Percentiles rank a stretch among this genome's conserved stretches.
Conservation (phyloP, 768 basidiomycete species). For the Sarcodon sp. region DNA sequence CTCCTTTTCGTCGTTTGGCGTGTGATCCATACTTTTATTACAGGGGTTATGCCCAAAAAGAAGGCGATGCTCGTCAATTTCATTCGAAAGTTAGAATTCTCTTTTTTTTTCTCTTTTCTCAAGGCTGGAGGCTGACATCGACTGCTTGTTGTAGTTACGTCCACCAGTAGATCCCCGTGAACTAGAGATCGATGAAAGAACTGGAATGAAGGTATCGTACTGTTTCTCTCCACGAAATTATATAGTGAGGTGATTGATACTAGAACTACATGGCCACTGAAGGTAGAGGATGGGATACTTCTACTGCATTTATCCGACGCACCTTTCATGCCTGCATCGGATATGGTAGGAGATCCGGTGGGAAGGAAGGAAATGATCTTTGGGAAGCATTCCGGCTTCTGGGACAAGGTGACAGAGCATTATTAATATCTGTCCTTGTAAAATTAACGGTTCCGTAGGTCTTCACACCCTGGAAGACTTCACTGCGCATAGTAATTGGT, state of each 20-base stretch:
- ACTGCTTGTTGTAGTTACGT: slow-evolving; percentile 26
- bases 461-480: slow-evolving; percentile 66
- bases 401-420: slow-evolving; percentile 30
- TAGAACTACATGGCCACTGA: slow-evolving; percentile 75
- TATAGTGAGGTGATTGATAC: not conserved
- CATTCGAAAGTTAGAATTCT: slow-evolving; percentile 31
- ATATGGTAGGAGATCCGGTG: slow-evolving; percentile 42
- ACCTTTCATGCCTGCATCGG: slow-evolving; percentile 56
- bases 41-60: slow-evolving; percentile 57
- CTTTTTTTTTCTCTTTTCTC: not conserved
- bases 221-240: not conserved
- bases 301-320: slow-evolving; percentile 52
- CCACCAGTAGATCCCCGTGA: slow-evolving; percentile 64
- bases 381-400: slow-evolving; percentile 63
- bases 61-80: slow-evolving; percentile 58
- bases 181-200: slow-evolving; percentile 61
- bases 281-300: slow-evolving; percentile 60
- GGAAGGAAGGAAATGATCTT: slow-evolving; percentile 38
- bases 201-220: slow-evolving; percentile 59
- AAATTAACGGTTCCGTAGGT: no score
- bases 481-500: slow-evolving; percentile 71
- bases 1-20: not conserved
- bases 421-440: no score
- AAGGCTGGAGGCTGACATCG: not conserved
- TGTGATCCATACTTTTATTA: not conserved